Conservation (phyloP, 257 asterid genomes). For the Solanum lycopersicoides region DNA sequence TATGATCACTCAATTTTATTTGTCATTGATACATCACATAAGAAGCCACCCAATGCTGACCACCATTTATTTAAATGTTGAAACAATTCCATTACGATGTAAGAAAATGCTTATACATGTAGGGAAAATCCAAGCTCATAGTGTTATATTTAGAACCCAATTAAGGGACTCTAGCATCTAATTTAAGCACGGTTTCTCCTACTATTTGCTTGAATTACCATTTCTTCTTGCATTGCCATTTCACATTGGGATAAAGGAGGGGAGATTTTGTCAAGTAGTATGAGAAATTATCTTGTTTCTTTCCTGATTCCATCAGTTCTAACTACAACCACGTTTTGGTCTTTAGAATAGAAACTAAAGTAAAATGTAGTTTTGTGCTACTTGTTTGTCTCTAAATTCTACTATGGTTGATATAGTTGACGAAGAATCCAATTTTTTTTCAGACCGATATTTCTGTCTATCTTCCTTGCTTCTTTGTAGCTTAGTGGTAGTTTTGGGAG, state of each 20-base stretch:
- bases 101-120: background rate
- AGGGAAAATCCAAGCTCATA: background rate
- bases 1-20: background rate
- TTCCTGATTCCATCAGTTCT: background rate
- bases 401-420: background rate
- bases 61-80: background rate
- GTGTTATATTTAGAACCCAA: background rate
- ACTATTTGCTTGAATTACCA: background rate
- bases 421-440: background rate
- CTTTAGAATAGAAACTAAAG: background rate
- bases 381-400: background rate
- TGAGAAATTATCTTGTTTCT: background rate
- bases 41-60: background rate
- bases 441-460: background rate
- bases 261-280: background rate
- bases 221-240: background rate
- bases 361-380: background rate
- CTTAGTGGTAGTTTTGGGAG: background rate
- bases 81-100: background rate
- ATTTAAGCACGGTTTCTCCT: background rate
- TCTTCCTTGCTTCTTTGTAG: background rate
- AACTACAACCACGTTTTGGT: background rate
- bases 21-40: background rate
- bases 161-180: background rate
- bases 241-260: background rate